Evolutionary conservation across 441 rosid species (phyloP), one percentile per base, ranked within the genome.

Genomic region (Hypseocharis bilobata): DNA sequence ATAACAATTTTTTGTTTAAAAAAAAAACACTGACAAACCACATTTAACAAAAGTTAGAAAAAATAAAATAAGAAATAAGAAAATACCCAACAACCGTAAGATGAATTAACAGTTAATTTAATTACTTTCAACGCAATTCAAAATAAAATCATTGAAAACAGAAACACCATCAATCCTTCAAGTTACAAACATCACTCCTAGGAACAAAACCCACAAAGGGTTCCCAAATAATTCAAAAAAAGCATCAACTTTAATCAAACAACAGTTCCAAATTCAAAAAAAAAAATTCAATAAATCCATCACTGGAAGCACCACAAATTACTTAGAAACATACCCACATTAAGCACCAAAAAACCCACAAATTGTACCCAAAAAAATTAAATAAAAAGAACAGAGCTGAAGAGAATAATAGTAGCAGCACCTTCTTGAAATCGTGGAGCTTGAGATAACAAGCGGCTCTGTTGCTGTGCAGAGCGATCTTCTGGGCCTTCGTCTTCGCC

Each of bases 371-470:
- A 30, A 17, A 8, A 17, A 8, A 17, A 63, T 16, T 19, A 38
- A 60, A 26, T 5, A 60, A 47, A 11, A 17, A 2, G 10, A 1
- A 2, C 0, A 1, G 32, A n/a, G 14, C 3, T 22, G 20, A 73
- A 7, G n/a, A 28, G n/a, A n/a, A n/a, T n/a, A n/a, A n/a, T n/a
- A n/a, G n/a, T n/a, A 30, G 16, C 6, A 6, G n/a, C 2, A 91
- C 96, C 91, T 81, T 80, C 52, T 81, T 77, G 88, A 92, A 92
- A 72, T 79, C 76, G 74, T 85, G 96, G 47, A 92, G 63, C 64
- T 89, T 92, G 76, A 92, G 70, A 69, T 66, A 92, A 72, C 98
- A 92, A 75, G 96, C 96, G 60, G 98, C 98, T 52, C 96, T 76
- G 65, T 92, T 92, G 71, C 98, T 92, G 69, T 92, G 95, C 67